phyloP scores from a whole-genome alignment of 1,284 basidiomycete genomes.

The Sanghuangporus weigelae region DNA sequence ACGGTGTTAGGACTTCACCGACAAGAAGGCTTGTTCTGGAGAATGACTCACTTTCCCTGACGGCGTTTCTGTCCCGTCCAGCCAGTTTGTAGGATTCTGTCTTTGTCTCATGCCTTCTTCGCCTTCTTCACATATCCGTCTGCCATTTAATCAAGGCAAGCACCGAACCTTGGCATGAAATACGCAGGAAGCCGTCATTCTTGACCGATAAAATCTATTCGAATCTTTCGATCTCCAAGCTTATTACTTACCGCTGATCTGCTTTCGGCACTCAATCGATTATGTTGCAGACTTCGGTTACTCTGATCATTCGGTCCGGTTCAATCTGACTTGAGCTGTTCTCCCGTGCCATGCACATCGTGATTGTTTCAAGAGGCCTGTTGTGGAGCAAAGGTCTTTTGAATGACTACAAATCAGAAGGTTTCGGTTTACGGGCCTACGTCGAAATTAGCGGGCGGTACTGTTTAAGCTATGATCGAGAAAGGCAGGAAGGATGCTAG shows the following conservation, averaged over 20 bases:
- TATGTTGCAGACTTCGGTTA: neutral
- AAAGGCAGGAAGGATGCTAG: too few species aligned
- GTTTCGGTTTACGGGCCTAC: too few species aligned
- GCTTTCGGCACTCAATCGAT: neutral
- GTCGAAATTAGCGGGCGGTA: too few species aligned
- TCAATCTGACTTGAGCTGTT: neutral
- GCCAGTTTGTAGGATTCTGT: neutral
- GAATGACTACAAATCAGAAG: too few species aligned
- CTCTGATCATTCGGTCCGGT: neutral
- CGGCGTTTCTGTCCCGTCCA: neutral
- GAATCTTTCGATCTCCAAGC: neutral
- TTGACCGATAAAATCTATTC: neutral
- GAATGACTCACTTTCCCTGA: neutral
- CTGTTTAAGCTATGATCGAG: too few species aligned
- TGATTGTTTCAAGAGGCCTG: too few species aligned
- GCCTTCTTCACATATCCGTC: neutral
- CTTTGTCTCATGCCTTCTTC: neutral
- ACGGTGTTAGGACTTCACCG: neutral
- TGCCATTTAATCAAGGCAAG: neutral
- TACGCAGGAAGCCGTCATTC: neutral
- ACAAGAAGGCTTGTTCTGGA: neutral
- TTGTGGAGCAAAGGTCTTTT: too few species aligned
- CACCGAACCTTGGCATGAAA: neutral
- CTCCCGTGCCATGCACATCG: neutral
- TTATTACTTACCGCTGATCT: neutral